phyloP scores from a whole-genome alignment of 257 asterid species.

The Petunia secreta region DNA sequence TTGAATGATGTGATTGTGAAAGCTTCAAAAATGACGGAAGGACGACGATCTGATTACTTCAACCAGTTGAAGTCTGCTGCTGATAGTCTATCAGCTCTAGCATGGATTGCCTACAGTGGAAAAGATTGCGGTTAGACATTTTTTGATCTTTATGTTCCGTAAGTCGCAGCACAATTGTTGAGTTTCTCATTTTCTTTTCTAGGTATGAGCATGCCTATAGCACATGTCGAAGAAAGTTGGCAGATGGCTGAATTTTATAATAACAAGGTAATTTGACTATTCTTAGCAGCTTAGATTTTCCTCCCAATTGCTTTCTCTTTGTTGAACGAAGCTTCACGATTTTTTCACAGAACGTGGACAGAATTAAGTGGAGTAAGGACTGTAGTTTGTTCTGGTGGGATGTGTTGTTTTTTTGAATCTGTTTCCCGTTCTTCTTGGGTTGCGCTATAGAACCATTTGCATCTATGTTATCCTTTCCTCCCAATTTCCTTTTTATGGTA shows the following conservation, averaged over 20 bases:
- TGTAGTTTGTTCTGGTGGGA: background rate
- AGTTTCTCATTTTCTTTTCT: slow-evolving; percentile 28
- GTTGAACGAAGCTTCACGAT: slow-evolving; percentile 12
- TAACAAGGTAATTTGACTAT: slow-evolving; percentile 66
- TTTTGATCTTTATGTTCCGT: background rate
- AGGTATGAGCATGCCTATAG: slow-evolving; percentile 98
- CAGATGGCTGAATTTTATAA: slow-evolving; percentile 96
- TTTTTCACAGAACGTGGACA: background rate
- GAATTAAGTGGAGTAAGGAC: slow-evolving; percentile 1
- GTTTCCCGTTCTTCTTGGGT: slow-evolving; percentile 3
- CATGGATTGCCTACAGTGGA: slow-evolving; percentile 95
- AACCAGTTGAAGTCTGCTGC: slow-evolving; percentile 90
- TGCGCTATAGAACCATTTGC: background rate
- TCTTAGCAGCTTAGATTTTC: background rate
- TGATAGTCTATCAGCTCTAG: slow-evolving; percentile 84
- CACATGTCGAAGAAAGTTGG: slow-evolving; percentile 99
- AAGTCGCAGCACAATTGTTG: background rate
- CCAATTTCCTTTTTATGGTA: too few relatives aligned
- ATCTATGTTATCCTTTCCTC: background rate
- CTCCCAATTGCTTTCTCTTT: background rate
- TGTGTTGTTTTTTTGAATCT: background rate
- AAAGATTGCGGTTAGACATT: slow-evolving; percentile 78
- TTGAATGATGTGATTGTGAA: slow-evolving; percentile 69
- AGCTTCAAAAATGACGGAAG: slow-evolving; percentile 80
- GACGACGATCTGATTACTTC: slow-evolving; percentile 74